A percentile compares a stretch with the other conserved stretches of the same genome.
phyloP scores from a whole-genome alignment of 2,329 filamentous ascomycete species.

The Botrytis galanthina region DNA sequence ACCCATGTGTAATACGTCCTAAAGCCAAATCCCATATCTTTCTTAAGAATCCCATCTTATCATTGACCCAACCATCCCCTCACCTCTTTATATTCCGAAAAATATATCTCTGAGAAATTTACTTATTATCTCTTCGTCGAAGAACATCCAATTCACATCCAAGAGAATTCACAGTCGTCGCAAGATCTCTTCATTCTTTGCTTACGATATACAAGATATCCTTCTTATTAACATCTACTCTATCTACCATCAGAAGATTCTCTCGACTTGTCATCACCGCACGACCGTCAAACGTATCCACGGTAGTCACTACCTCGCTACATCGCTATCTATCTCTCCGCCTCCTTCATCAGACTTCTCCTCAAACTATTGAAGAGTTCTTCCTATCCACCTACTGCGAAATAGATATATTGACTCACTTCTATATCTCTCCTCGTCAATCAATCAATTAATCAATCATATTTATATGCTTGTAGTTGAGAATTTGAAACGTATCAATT shows the following conservation, averaged over 20 bases:
- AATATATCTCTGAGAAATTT: not conserved
- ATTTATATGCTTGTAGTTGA: not conserved
- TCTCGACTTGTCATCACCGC: not conserved
- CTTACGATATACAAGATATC: not conserved
- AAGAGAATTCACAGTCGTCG: not conserved
- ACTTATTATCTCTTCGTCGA: not conserved
- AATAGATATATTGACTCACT: not conserved
- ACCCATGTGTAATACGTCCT: not conserved
- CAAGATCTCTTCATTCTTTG: not conserved
- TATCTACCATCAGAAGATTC: not conserved
- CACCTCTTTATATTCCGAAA: constrained; percentile 1
- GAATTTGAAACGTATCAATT: not conserved
- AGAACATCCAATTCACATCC: not conserved
- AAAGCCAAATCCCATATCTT: constrained; percentile 18
- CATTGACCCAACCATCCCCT: not conserved
- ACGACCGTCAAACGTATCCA: not conserved
- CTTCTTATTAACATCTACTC: not conserved
- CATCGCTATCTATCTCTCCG: not conserved
- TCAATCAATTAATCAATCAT: not conserved
- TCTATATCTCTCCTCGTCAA: not conserved
- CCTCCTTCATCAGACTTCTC: not conserved
- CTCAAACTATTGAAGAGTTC: not conserved
- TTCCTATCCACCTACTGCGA: not conserved
- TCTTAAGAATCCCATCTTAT: constrained; percentile 21
- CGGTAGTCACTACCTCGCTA: not conserved